Conservation (phyloP, 2,329 filamentous ascomycete species). For the Aureobasidium sp. region DNA sequence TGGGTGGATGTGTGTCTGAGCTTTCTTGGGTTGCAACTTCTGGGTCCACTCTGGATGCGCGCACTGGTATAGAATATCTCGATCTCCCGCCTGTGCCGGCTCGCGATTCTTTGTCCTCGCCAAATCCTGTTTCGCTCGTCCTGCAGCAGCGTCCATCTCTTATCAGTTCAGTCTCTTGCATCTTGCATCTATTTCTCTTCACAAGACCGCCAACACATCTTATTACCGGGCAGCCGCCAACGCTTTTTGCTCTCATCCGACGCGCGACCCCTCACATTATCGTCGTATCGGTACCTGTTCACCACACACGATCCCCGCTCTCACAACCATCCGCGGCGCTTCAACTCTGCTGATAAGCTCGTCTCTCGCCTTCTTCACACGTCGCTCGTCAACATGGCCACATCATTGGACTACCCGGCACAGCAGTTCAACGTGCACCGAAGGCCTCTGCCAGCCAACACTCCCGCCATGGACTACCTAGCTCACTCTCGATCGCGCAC, state of each 20-base stretch:
- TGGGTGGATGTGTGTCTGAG: neutral
- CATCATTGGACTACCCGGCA: constrained; percentile 15
- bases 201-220: neutral
- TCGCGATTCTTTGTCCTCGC: neutral
- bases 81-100: neutral
- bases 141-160: too few relatives aligned
- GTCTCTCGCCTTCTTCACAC: neutral
- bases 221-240: neutral
- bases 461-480: constrained; percentile 10
- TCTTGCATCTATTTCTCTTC: neutral
- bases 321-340: neutral
- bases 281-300: neutral
- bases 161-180: too few relatives aligned
- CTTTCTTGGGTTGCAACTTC: neutral
- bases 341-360: neutral
- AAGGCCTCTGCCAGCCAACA: constrained; percentile 14
- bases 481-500: constrained; percentile 41
- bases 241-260: neutral
- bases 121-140: neutral
- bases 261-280: constrained; percentile 8
- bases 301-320: neutral
- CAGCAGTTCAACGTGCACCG: constrained; percentile 15
- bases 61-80: neutral
- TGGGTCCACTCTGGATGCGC: neutral
- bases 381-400: constrained; percentile 13